Base-by-base conservation (phyloP, 2,329 filamentous ascomycete species). In the Tetracladium maxilliforme region DNA sequence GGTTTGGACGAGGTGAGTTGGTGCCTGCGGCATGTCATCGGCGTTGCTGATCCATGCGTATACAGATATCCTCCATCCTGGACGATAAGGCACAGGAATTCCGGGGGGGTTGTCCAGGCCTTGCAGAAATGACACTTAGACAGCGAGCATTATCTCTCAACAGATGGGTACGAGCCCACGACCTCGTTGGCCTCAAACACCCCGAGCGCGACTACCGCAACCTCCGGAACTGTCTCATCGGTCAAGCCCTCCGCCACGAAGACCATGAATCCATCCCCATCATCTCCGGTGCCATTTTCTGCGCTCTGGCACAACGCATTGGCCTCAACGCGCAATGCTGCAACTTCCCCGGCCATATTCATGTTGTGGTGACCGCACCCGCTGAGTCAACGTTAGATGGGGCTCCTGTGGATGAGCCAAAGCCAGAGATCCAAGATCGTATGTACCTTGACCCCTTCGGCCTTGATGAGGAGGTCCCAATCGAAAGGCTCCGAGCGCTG, bases 401-500 rank as follows among this genome's bases (percentile, higher is more conserved):
- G 12, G 36, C 37, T 9, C 39, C 38, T 14, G 30, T 52, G 6
- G 47, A 47, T 6, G 57, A 64, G 30, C 56, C 60, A 23, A n/a
- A n/a, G n/a, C n/a, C n/a, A n/a, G n/a, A n/a, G n/a, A n/a, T n/a
- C n/a, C n/a, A n/a, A n/a, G n/a, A n/a, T n/a, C n/a, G n/a, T n/a
- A 87, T 93, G 68, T 92, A 82, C 43, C 60, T 94, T 35, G 82
- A 93, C 41, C 84, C 86, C 0, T 93, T 80, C 47, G 66, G 70
- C 15, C 71, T 66, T 4, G 64, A 71, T 17, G 51, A 65, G 10
- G 83, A 92, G 47, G 65, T 86, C 0, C 56, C 63, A 1, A 46
- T 68, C 9, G 51, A 56, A 2, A 56, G 66, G 24, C 54, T 94
- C 19, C 60, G 65, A 30, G 51, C 51, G 11, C n/a, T n/a, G n/a